Evolutionary conservation across 2,329 filamentous ascomycete genomes (phyloP).

Genomic region (Fusarium sp.): DNA sequence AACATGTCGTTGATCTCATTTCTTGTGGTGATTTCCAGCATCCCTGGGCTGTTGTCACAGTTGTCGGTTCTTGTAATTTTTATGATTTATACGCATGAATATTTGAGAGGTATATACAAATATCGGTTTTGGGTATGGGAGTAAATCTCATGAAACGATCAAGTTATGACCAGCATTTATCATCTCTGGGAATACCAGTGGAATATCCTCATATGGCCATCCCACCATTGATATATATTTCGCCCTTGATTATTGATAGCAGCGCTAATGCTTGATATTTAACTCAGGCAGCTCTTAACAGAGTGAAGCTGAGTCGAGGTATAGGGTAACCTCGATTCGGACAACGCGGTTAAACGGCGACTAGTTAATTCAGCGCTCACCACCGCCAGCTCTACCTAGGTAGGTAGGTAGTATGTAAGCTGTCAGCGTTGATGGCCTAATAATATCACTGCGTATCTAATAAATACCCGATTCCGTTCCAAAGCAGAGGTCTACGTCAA

Average conservation of each 20-base stretch:
- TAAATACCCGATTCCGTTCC: not conserved
- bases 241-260: not conserved
- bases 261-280: not conserved
- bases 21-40: not conserved
- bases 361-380: conserved; percentile 20
- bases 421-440: not conserved
- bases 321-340: conserved; percentile 1
- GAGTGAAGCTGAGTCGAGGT: not conserved
- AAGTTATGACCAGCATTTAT: not conserved
- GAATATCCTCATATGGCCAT: not conserved
- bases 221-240: not conserved
- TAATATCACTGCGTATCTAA: not conserved
- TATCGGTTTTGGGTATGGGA: not conserved
- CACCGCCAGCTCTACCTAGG: not conserved
- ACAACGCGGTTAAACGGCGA: not conserved
- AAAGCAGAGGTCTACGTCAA: not conserved
- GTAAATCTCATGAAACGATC: not conserved
- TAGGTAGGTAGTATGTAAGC: not conserved
- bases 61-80: not conserved
- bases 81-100: not conserved
- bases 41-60: not conserved
- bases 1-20: not conserved
- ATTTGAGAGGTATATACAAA: not conserved
- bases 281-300: not conserved
- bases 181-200: not conserved